These are phyloP conservation scores for Ascosphaera acerosa DNA, from an alignment of 2,329 filamentous ascomycete genomes.

Conservation along the genomic window DNA sequence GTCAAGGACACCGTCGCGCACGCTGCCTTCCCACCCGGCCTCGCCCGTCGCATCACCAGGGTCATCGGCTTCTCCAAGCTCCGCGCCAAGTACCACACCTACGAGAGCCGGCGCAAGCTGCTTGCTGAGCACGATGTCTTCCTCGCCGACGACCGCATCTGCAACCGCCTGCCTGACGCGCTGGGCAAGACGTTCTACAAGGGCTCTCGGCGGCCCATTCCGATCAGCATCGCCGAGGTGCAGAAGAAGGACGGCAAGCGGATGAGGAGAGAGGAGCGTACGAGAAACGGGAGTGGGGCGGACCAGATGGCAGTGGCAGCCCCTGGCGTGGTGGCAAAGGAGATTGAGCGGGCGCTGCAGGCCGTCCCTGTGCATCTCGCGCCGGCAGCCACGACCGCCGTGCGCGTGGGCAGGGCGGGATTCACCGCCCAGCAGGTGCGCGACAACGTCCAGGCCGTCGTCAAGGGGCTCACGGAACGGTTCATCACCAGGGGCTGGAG, in stretches of 20 bases:
- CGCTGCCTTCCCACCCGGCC: slow-evolving; percentile 40
- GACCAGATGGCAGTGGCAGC: slow-evolving; percentile 25
- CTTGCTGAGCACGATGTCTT: slow-evolving; percentile 76
- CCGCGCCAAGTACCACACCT: slow-evolving; percentile 70
- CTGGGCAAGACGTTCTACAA: slow-evolving; percentile 91
- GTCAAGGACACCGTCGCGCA: slow-evolving; percentile 75
- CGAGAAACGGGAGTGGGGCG: slow-evolving; percentile 20
- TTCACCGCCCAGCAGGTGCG: slow-evolving; percentile 52
- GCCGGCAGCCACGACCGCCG: slow-evolving; percentile 51
- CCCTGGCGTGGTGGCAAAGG: slow-evolving; percentile 43
- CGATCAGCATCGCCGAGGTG: slow-evolving; percentile 43
- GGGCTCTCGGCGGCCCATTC: slow-evolving; percentile 65
- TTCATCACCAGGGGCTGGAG: slow-evolving; percentile 70
- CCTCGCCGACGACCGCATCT: slow-evolving; percentile 70
- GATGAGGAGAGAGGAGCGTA: slow-evolving; percentile 30
- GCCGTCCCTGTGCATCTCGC: slow-evolving; percentile 60
- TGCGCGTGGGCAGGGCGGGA: slow-evolving; percentile 52
- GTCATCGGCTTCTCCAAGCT: slow-evolving; percentile 68
- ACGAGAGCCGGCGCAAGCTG: slow-evolving; percentile 65
- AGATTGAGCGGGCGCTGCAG: slow-evolving; percentile 53
- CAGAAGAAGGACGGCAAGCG: slow-evolving; percentile 34
- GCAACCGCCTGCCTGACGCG: slow-evolving; percentile 42
- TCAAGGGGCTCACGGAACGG: slow-evolving; percentile 43
- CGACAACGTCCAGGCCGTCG: slow-evolving; percentile 55
- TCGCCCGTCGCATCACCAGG: slow-evolving; percentile 42